Base-by-base conservation (phyloP, 2,329 filamentous ascomycete genomes). In the Phyllosticta paracitricarpa region DNA sequence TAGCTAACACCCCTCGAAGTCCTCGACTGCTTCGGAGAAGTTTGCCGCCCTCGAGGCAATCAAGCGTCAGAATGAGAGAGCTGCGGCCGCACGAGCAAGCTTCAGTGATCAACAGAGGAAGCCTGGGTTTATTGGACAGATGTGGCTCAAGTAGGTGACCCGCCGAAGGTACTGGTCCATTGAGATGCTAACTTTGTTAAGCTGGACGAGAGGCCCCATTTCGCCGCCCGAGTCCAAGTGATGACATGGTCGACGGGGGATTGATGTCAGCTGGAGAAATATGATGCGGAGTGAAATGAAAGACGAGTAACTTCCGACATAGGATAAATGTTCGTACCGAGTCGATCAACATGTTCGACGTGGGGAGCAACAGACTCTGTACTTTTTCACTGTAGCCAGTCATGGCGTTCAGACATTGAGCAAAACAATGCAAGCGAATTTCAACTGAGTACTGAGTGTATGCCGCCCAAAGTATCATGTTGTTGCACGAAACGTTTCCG, bases 91-190 rank as follows among this genome's bases (percentile, higher is more conserved):
- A 7, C 58, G 62, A 9, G 59, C 58, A 17, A 63, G 62, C 54
- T 61, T 63, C 51, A 35, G 51, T 2, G 62, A 63, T 6, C 62
- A 63, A 55, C 30, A 56, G 4, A 51, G 51, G 10, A 52, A 56
- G 22, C 58, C 58, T 22, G 62, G 62, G 17, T 58, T 61, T n/a
- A 48, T 63, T 7, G 62, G 62, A 14, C 56, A 61, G 54, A 25
- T 61, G 30, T 63, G 62, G 62, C 54, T 58, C 8, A 56, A 61
- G 62, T 63, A 51, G 56, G 61, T 19, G 2, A 25, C 22, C 12
- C 4, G 4, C 4, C 33, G 10, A 2, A 40, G 14, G 33, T 7
- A 40, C 10, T 40, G 2, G 4, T 12, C 5, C 4, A 1, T 2
- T 6, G 6, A 17, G 4, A 1, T 17, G 40, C 40, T 48, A n/a